Base-by-base conservation (phyloP, 148 eudicot species). In the Cornus controversa region DNA sequence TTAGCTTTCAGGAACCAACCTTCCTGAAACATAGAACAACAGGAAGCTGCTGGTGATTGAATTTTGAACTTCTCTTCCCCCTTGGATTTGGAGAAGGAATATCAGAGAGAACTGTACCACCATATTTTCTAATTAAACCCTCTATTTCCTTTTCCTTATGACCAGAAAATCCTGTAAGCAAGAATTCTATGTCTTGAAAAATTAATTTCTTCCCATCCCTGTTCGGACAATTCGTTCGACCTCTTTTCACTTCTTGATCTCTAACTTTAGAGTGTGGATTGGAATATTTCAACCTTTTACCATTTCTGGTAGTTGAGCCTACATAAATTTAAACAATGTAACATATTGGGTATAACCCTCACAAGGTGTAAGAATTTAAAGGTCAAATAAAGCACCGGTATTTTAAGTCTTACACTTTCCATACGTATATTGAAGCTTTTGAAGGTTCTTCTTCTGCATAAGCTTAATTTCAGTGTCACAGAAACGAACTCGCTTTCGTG, bases 131-230 rank as follows among this genome's bases (percentile, higher is more conserved):
- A 73, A 94, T 79, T 70, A 91, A 58, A 65, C 85, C 85, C 65
- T 91, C 92, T 34, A 91, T 78, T 84, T 90, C 90, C 76, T 83
- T 89, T 79, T 91, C 90, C 80, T 86, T 92, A 84, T 83, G 83
- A 31, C 79, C 54, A 40, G 97, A 85, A 82, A 92, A 87, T 77
- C 98, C 97, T 29, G 97, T 92, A 2, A 94, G 85, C 82, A 94
- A 84, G 83, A 94, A 94, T 66, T 91, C 89, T 67, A 90, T 72
- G 42, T 89, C 86, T 74, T 76, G 92, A 74, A 94, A 90, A 81
- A 94, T 76, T 69, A 74, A 45, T 78, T 82, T 86, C 78, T 82
- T 89, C 77, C 77, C 77, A 37, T 77, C 84, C 79, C 84, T 83
- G 62, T 34, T 67, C 74, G 50, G 78, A 67, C 72, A 78, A 25